These are phyloP conservation scores for Massariosphaeria phaeospora DNA, from an alignment of 495 filamentous ascomycete genomes.

Conservation along the genomic window DNA sequence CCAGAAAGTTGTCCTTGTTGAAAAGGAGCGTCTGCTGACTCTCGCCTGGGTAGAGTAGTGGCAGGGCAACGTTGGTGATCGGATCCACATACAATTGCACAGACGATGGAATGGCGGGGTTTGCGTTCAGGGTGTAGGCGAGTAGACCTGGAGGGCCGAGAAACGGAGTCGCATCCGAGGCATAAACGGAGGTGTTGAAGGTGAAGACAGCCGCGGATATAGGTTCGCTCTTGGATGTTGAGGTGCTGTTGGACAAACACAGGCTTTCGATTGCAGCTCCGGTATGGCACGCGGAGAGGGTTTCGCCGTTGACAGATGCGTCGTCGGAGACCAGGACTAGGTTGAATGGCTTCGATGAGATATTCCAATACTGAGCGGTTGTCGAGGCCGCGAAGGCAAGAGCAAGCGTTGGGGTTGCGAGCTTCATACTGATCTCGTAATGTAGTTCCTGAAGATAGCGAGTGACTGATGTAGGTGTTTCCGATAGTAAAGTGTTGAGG, in stretches of 20 bases:
- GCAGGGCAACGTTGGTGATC: slow-evolving; percentile 50
- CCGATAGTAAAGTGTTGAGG: not conserved
- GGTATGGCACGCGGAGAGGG: slow-evolving; percentile 50
- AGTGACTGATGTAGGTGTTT: slow-evolving; percentile 9
- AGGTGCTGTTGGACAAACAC: slow-evolving; percentile 41
- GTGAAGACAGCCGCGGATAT: slow-evolving; percentile 20
- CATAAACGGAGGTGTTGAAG: slow-evolving; percentile 38
- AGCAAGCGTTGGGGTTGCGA: slow-evolving; percentile 19
- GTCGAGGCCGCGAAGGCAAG: slow-evolving; percentile 14
- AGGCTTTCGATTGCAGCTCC: slow-evolving; percentile 54
- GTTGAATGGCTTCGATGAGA: slow-evolving; percentile 39
- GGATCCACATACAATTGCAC: slow-evolving; percentile 43
- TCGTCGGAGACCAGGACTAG: slow-evolving; percentile 34
- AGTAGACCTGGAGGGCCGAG: slow-evolving; percentile 41
- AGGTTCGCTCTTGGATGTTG: slow-evolving; percentile 14
- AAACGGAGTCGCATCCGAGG: slow-evolving; percentile 21
- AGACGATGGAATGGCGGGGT: slow-evolving; percentile 37
- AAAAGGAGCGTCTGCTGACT: slow-evolving; percentile 42
- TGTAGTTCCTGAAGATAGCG: slow-evolving; percentile 1
- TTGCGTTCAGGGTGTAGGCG: slow-evolving; percentile 42
- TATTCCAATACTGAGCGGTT: slow-evolving; percentile 20
- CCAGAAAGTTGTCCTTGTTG: slow-evolving; percentile 43
- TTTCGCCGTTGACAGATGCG: slow-evolving; percentile 38
- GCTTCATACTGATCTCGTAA: slow-evolving; percentile 19
- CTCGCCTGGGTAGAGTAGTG: slow-evolving; percentile 43